A percentile compares a stretch with the other conserved stretches of the same genome.
Conservation (phyloP, 208 protist species). For the Leishmania tropica region DNA sequence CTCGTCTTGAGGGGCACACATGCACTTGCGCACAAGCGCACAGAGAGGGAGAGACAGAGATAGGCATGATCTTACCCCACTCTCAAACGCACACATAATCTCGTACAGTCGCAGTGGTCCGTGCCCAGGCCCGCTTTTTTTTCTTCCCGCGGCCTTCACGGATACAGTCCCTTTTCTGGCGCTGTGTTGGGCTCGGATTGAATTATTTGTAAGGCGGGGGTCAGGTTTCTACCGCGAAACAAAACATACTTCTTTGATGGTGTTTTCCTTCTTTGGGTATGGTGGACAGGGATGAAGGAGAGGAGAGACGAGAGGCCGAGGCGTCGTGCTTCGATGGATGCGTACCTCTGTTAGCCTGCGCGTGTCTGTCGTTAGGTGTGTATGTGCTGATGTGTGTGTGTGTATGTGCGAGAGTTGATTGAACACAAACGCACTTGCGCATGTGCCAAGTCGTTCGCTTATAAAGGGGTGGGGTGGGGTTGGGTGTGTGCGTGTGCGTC, state of each 20-base stretch:
- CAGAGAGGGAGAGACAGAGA: not conserved
- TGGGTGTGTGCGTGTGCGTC: not conserved
- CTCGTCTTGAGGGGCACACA: not conserved
- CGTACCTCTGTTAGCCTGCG: not conserved
- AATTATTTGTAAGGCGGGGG: not conserved
- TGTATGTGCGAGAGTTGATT: not conserved
- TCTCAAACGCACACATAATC: not conserved
- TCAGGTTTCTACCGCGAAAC: not conserved
- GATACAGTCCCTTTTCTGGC: not conserved
- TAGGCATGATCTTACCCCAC: not conserved
- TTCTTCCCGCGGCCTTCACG: not conserved
- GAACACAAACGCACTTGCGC: not conserved
- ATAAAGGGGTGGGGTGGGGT: no score
- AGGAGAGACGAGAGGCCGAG: not conserved
- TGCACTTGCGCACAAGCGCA: not conserved
- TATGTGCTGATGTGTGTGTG: not conserved
- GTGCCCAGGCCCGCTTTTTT: not conserved
- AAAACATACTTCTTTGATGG: not conserved
- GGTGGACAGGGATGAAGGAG: not conserved
- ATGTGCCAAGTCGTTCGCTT: not conserved
- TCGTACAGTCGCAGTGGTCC: not conserved
- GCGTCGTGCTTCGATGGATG: not conserved
- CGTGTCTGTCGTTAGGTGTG: not conserved
- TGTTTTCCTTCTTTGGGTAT: not conserved
- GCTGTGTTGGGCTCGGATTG: not conserved